Conservation (phyloP, 257 asterid genomes). For the Nicotiana paniculata region DNA sequence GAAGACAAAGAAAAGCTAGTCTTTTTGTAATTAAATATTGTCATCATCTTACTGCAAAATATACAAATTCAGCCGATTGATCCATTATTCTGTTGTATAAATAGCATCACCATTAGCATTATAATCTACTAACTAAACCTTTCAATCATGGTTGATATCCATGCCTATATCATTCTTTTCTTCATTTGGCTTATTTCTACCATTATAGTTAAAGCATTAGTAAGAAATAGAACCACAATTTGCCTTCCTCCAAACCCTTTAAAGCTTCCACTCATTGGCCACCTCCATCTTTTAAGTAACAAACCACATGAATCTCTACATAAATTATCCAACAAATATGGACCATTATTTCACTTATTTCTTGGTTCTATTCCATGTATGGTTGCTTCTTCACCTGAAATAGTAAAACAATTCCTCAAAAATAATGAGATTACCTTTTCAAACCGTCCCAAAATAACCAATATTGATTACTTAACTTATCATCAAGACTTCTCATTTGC, state of each 20-base stretch:
- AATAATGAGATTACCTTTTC: conserved; percentile 42
- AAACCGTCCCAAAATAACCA: conserved; percentile 41
- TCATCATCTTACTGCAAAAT: neutral
- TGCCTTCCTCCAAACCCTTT: conserved; percentile 55
- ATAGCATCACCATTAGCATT: neutral
- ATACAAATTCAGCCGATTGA: neutral
- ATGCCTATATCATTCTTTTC: conserved; percentile 26
- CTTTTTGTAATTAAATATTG: neutral
- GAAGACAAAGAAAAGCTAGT: neutral
- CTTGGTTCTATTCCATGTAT: conserved; percentile 61
- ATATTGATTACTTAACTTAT: conserved; percentile 47
- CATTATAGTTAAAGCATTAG: conserved; percentile 18
- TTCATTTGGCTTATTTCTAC: conserved; percentile 38
- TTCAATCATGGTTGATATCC: conserved; percentile 29
- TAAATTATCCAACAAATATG: conserved; percentile 43
- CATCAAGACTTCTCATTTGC: conserved; percentile 71
- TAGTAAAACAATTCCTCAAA: conserved; percentile 50
- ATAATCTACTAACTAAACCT: neutral
- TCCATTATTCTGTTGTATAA: neutral
- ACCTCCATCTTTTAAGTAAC: conserved; percentile 63
- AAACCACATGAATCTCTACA: conserved; percentile 73
- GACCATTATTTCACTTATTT: conserved; percentile 44
- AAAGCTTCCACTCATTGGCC: conserved; percentile 57
- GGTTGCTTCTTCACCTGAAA: conserved; percentile 61
- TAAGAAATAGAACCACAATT: conserved; percentile 16